These are phyloP conservation scores for Madurella mycetomatis DNA, from an alignment of 2,329 filamentous ascomycete genomes.

Conservation along the genomic window DNA sequence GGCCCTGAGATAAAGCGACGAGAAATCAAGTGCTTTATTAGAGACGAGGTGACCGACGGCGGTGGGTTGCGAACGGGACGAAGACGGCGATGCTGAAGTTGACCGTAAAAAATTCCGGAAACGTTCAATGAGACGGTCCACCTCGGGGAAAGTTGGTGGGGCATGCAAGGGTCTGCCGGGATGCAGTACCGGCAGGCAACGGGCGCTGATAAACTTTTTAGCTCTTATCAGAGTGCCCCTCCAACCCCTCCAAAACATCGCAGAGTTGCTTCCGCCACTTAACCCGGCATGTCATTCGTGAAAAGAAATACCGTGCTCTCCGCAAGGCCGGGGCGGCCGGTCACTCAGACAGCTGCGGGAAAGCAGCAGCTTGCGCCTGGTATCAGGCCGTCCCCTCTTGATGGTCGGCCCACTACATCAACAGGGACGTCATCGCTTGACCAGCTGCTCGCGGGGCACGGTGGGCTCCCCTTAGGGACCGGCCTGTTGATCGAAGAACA, in stretches of 20 bases:
- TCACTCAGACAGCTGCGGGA: constrained; percentile 26
- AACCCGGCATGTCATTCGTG: constrained; percentile 52
- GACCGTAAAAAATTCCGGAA: constrained; percentile 15
- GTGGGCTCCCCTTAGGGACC: constrained; percentile 76
- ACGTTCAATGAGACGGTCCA: not conserved
- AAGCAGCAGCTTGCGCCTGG: constrained; percentile 42
- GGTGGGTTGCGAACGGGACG: not conserved
- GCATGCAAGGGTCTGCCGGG: not conserved
- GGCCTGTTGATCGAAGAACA: constrained; percentile 79
- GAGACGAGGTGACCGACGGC: not conserved
- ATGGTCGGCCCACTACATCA: constrained; percentile 83
- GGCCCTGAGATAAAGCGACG: too few relatives aligned
- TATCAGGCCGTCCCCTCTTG: constrained; percentile 79
- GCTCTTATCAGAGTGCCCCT: constrained; percentile 17
- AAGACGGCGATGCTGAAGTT: not conserved
- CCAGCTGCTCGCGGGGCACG: constrained; percentile 77
- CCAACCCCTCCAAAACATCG: constrained; percentile 14
- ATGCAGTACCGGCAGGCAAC: constrained; percentile 3
- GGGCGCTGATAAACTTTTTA: constrained; percentile 8
- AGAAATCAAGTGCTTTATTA: too few relatives aligned
- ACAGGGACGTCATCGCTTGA: constrained; percentile 87
- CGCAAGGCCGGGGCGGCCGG: constrained; percentile 29
- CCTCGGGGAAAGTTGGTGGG: not conserved
- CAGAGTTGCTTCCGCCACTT: not conserved
- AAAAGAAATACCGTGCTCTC: constrained; percentile 53